phyloP scores from a whole-genome alignment of 2,329 filamentous ascomycete species.

The Verticillium nubilum region DNA sequence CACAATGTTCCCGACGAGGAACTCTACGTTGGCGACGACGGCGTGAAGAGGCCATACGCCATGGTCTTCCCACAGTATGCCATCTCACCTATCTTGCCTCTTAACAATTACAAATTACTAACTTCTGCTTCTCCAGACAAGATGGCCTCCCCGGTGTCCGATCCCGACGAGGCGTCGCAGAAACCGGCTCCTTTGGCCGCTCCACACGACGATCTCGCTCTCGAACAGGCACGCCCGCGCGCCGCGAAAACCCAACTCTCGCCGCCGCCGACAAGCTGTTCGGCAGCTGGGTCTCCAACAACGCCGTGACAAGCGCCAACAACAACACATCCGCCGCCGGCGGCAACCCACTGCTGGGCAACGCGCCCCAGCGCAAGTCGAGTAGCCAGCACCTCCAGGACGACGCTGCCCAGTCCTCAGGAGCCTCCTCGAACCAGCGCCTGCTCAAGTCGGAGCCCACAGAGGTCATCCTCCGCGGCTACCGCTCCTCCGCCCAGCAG shows the following conservation, averaged over 20 bases:
- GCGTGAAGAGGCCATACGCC: slow-evolving; percentile 59
- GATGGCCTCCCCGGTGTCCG: slow-evolving; percentile 46
- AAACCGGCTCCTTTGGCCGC: slow-evolving; percentile 62
- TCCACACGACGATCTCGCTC: slow-evolving; percentile 60
- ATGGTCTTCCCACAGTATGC: slow-evolving; percentile 60
- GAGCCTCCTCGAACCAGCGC: slow-evolving; percentile 20
- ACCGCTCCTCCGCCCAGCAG: slow-evolving; percentile 57
- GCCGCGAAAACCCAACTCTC: slow-evolving; percentile 57
- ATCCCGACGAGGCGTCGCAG: slow-evolving; percentile 48
- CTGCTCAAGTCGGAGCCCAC: slow-evolving; percentile 41
- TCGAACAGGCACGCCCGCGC: slow-evolving; percentile 52
- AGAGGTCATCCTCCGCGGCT: slow-evolving; percentile 83
- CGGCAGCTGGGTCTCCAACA: slow-evolving; percentile 49
- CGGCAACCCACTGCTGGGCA: slow-evolving; percentile 15
- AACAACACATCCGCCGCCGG: slow-evolving; percentile 16
- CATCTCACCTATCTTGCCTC: background rate
- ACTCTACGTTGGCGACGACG: slow-evolving; percentile 60
- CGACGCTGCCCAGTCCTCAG: slow-evolving; percentile 18
- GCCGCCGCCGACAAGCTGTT: slow-evolving; percentile 59
- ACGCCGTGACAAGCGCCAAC: slow-evolving; percentile 27
- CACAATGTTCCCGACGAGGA: slow-evolving; percentile 66
- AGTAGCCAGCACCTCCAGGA: slow-evolving; percentile 28
- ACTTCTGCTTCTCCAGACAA: slow-evolving; percentile 30
- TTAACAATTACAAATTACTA: slow-evolving; percentile 2
- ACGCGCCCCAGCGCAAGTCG: slow-evolving; percentile 25